phyloP scores from a whole-genome alignment of 139 green algal genomes.

The Chlorella sp. region DNA sequence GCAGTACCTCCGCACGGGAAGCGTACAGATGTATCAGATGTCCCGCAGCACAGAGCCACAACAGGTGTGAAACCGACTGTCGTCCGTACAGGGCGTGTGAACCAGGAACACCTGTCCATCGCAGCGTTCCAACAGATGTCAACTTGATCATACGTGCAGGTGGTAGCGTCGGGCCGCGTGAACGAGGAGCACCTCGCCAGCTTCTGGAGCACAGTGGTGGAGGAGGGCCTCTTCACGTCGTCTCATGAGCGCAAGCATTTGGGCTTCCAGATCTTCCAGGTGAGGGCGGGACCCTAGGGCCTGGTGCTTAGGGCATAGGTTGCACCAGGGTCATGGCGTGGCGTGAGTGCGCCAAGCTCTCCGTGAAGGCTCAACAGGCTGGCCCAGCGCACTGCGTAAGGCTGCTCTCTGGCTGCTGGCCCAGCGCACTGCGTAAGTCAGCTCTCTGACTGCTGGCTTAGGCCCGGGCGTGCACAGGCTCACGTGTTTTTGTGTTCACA shows the following conservation, averaged over 20 bases:
- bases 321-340: background rate
- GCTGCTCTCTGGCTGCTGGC: background rate
- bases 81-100: no score
- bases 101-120: no score
- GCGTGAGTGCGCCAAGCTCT: background rate
- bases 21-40: background rate
- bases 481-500: background rate
- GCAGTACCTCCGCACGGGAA: no score
- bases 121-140: no score
- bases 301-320: background rate
- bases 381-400: background rate
- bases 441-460: background rate
- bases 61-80: background rate
- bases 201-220: constrained; percentile 53
- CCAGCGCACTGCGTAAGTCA: background rate
- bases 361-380: background rate
- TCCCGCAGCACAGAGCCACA: background rate
- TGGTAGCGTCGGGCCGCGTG: background rate
- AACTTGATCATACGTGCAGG: no score
- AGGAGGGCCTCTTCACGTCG: constrained; percentile 39
- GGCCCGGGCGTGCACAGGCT: background rate
- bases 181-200: constrained; percentile 26
- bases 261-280: constrained; percentile 62
- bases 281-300: background rate
- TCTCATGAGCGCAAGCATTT: constrained; percentile 69